A percentile compares a stretch with the other conserved stretches of the same genome.
phyloP scores from a whole-genome alignment of 768 basidiomycete genomes.

The Pleurotus ostreatus region DNA sequence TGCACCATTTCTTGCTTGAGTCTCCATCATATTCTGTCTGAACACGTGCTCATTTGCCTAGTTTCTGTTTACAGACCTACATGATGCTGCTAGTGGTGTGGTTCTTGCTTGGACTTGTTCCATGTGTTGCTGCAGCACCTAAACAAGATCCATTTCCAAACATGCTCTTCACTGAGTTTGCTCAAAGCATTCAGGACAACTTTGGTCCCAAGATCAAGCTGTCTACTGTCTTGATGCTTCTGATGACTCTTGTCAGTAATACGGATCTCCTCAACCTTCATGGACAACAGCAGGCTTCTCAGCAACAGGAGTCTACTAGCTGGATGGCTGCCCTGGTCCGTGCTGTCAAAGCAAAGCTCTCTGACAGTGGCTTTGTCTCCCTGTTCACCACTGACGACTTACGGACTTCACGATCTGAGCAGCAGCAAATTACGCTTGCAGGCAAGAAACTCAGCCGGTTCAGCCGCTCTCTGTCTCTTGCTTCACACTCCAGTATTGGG shows the following conservation, averaged over 20 bases:
- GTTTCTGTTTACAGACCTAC: neutral
- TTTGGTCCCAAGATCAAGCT: conserved; percentile 12
- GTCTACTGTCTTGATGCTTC: conserved; percentile 12
- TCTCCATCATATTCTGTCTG: too few relatives aligned
- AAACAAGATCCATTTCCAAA: conserved; percentile 1
- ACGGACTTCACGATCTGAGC: too few relatives aligned
- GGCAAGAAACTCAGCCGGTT: too few relatives aligned
- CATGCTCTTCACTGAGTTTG: conserved; percentile 2
- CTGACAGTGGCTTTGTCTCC: neutral
- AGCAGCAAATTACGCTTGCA: too few relatives aligned
- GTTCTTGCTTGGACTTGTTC: neutral
- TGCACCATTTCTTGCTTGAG: too few relatives aligned
- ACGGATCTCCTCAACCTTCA: conserved; percentile 12
- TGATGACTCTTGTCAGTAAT: conserved; percentile 13
- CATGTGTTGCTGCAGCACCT: neutral
- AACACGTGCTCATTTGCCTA: neutral
- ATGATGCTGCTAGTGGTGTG: neutral
- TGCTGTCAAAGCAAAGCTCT: neutral
- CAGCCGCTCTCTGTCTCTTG: too few relatives aligned
- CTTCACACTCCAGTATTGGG: too few relatives aligned
- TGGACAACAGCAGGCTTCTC: conserved; percentile 9
- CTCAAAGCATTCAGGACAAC: conserved; percentile 5
- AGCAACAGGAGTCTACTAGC: neutral
- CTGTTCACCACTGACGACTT: neutral
- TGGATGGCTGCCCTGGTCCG: neutral